These are phyloP conservation scores for Amphibolis antarctica DNA, from an alignment of 106 monocot species.

Conservation along the genomic window DNA sequence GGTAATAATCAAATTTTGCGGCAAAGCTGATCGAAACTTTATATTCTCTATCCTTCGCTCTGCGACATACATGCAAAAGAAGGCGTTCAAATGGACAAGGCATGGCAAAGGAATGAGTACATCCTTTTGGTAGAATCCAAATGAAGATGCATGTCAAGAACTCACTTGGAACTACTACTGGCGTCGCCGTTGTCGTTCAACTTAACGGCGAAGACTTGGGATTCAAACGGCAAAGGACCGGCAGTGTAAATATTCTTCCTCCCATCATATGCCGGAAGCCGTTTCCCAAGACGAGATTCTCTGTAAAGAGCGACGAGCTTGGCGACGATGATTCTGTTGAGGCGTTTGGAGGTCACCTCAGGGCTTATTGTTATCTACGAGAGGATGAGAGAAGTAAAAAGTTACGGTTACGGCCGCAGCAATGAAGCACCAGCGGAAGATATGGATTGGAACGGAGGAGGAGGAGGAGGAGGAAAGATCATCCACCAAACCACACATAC, in stretches of 20 bases:
- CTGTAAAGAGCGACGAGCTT: not conserved
- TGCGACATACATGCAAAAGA: not conserved
- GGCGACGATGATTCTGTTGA: not conserved
- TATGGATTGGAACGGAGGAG: not conserved
- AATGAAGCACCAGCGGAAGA: not conserved
- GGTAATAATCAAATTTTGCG: conserved; percentile 2
- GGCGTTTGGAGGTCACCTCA: not conserved
- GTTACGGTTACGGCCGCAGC: not conserved
- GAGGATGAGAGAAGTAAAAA: not conserved
- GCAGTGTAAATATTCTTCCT: conserved; percentile 19
- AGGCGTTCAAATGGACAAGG: not conserved
- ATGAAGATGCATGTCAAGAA: not conserved
- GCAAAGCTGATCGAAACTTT: conserved; percentile 8
- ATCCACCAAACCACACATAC: not conserved
- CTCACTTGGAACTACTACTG: not conserved
- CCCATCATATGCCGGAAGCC: conserved; percentile 14
- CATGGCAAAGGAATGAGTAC: not conserved
- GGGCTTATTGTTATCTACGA: not conserved
- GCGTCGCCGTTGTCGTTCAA: not conserved
- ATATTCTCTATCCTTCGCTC: conserved; percentile 7
- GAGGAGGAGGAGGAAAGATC: too few relatives aligned
- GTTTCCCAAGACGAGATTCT: conserved; percentile 5
- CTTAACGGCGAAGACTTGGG: conserved; percentile 12
- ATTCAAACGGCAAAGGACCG: conserved; percentile 17
- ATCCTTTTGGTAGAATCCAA: not conserved